A percentile compares a stretch with the other conserved stretches of the same genome.
phyloP scores from a whole-genome alignment of 2,329 filamentous ascomycete species.

The Botrytis squamosa region DNA sequence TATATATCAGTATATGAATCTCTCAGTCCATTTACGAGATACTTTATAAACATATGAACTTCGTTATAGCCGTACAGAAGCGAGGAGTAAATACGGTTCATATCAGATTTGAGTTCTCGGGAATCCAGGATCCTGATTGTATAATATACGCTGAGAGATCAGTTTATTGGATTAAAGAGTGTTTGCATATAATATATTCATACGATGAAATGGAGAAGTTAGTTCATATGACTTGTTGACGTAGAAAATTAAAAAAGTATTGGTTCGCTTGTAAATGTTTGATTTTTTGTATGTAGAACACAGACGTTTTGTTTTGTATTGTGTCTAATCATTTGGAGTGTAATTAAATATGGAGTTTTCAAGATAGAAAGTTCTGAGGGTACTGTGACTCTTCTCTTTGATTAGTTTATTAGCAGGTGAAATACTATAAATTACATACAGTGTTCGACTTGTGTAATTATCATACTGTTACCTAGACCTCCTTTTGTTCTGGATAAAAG shows the following conservation, averaged over 20 bases:
- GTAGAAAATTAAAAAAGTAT: accelerated
- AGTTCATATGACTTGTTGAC: neutral
- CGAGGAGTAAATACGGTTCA: neutral
- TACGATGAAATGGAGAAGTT: neutral
- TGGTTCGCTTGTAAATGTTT: neutral
- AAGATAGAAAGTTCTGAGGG: neutral
- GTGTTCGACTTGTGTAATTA: neutral
- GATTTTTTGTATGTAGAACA: neutral
- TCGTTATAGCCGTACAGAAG: neutral
- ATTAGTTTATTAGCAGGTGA: neutral
- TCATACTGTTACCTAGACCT: neutral
- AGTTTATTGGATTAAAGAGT: neutral
- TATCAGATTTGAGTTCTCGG: neutral
- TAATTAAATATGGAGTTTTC: too few species aligned
- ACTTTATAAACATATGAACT: neutral
- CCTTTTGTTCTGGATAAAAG: neutral
- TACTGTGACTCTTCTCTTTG: neutral
- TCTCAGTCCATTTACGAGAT: neutral
- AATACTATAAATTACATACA: neutral
- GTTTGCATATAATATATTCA: neutral
- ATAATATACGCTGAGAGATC: accelerated
- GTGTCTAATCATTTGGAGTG: neutral
- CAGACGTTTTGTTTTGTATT: too few species aligned
- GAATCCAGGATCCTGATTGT: neutral
- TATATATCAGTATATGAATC: neutral